Conservation (phyloP, 2,329 filamentous ascomycete genomes). For the Penicillium sp. region DNA sequence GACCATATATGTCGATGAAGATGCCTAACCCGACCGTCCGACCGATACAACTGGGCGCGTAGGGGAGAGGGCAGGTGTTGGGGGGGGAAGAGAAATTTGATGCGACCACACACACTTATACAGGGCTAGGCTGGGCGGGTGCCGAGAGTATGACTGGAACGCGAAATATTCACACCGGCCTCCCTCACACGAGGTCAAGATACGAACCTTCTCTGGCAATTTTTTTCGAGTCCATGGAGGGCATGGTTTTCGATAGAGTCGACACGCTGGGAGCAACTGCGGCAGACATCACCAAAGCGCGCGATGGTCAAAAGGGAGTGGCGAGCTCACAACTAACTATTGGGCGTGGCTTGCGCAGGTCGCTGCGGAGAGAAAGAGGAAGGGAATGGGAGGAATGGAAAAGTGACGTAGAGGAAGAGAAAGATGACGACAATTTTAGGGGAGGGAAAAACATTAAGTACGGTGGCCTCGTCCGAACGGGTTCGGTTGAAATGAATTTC, state of each 20-base stretch:
- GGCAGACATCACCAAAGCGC: slow-evolving; percentile 33
- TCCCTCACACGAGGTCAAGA: slow-evolving; percentile 4
- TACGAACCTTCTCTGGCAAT: slow-evolving; percentile 37
- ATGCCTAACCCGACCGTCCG: not conserved
- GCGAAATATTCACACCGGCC: not conserved
- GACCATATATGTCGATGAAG: not conserved
- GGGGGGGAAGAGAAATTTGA: not conserved
- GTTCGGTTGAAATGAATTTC: not conserved
- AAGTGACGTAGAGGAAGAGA: slow-evolving; percentile 37
- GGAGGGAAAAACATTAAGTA: slow-evolving; percentile 14
- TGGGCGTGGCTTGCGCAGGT: slow-evolving; percentile 10
- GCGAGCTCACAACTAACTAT: slow-evolving; percentile 13
- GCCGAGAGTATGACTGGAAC: not conserved
- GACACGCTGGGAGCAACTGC: slow-evolving; percentile 34
- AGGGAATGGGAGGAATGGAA: slow-evolving; percentile 21
- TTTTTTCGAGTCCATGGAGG: slow-evolving; percentile 42
- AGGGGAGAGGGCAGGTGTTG: not conserved
- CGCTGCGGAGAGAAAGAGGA: slow-evolving; percentile 7
- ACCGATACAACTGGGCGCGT: too few relatives aligned
- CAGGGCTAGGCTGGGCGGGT: too few relatives aligned
- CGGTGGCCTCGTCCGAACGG: slow-evolving; percentile 1
- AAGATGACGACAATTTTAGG: slow-evolving; percentile 30
- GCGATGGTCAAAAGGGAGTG: slow-evolving; percentile 6
- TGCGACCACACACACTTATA: too few relatives aligned
- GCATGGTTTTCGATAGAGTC: slow-evolving; percentile 31